Conservation (phyloP, 129 eudicot species). For the Mikania micrantha region DNA sequence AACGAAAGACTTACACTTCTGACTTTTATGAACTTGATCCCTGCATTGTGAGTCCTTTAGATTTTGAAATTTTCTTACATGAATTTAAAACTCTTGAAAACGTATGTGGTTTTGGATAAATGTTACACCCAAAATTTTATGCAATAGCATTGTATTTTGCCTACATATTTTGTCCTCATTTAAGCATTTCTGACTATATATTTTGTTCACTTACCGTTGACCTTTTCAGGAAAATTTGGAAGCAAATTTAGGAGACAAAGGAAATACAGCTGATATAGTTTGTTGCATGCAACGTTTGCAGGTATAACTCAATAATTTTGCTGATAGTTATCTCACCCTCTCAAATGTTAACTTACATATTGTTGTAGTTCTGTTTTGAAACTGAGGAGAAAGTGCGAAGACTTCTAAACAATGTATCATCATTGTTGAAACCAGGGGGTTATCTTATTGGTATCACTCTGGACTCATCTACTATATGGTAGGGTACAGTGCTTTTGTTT, state of each 20-base stretch:
- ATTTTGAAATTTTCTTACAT: background rate
- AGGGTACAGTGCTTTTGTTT: conserved; percentile 23
- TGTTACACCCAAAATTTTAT: background rate
- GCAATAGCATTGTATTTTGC: background rate
- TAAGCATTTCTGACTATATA: conserved; percentile 2
- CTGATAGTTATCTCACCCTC: background rate
- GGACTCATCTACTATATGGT: conserved; percentile 98
- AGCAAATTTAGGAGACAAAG: conserved; percentile 46
- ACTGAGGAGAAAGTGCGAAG: conserved; percentile 77
- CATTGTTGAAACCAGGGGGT: conserved; percentile 94
- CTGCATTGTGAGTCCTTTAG: conserved; percentile 47
- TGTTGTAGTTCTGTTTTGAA: conserved; percentile 76
- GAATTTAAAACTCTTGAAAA: background rate
- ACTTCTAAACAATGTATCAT: conserved; percentile 75
- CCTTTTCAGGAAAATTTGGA: conserved; percentile 63
- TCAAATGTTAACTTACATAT: conserved; percentile 7
- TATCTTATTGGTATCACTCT: conserved; percentile 88
- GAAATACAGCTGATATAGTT: conserved; percentile 70
- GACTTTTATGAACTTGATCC: conserved; percentile 85
- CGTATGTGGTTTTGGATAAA: background rate
- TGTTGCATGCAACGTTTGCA: conserved; percentile 96
- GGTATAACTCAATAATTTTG: conserved; percentile 30
- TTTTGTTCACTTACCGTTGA: background rate
- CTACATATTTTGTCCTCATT: background rate
- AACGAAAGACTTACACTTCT: conserved; percentile 68